Conservation (phyloP, 1,284 basidiomycete genomes). For the Farysia itapuensis region DNA sequence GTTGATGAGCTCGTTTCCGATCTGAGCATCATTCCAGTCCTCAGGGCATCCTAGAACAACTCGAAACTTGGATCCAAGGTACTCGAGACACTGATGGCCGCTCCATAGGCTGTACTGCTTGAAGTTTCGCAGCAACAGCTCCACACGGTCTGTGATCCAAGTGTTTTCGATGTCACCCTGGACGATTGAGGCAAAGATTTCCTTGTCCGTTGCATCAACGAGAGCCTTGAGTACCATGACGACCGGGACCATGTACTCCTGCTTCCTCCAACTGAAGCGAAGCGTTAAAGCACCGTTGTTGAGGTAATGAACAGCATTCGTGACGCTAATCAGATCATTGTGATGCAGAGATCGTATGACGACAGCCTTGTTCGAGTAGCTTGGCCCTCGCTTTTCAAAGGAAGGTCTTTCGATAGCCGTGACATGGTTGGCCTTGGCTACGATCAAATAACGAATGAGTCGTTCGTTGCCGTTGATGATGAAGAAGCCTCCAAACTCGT, state of each 20-base stretch:
- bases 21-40: slow-evolving; percentile 82
- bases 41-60: slow-evolving; percentile 88
- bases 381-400: slow-evolving; percentile 87
- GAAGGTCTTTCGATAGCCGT: slow-evolving; percentile 81
- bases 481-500: slow-evolving; percentile 98
- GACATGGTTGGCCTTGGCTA: slow-evolving; percentile 84
- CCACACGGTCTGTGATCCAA: slow-evolving; percentile 95
- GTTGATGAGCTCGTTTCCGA: slow-evolving; percentile 81
- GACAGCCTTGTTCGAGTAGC: slow-evolving; percentile 90
- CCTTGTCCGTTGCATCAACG: slow-evolving; percentile 86
- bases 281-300: slow-evolving; percentile 93
- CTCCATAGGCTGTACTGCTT: slow-evolving; percentile 85
- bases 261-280: slow-evolving; percentile 95
- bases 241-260: slow-evolving; percentile 97
- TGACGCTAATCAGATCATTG: slow-evolving; percentile 62
- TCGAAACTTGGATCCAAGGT: slow-evolving; percentile 96
- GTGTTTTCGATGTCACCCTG: slow-evolving; percentile 98
- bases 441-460: slow-evolving; percentile 93
- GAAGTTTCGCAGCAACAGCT: slow-evolving; percentile 87
- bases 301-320: slow-evolving; percentile 95
- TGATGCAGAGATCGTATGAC: slow-evolving; percentile 87
- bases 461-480: slow-evolving; percentile 99
- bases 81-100: slow-evolving; percentile 90
- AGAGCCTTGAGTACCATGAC: slow-evolving; percentile 96
- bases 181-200: slow-evolving; percentile 95